phyloP scores from a whole-genome alignment of 2,329 filamentous ascomycete genomes.

The Talaromyces piceae region DNA sequence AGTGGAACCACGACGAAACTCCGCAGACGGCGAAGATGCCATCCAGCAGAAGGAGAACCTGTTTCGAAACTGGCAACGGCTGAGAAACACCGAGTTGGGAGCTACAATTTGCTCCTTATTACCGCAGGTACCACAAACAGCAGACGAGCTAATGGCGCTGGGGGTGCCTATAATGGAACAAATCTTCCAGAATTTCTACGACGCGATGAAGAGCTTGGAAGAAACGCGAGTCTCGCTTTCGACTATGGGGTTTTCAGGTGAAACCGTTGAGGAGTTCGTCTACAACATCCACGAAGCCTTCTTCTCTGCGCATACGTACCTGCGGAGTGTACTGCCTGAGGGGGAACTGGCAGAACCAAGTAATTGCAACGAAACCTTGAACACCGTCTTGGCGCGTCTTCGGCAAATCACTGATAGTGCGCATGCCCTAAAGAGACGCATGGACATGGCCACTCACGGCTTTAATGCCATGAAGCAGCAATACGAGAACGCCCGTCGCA shows the following conservation, averaged over 20 bases:
- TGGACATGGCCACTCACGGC: slow-evolving; percentile 26
- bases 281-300: slow-evolving; percentile 32
- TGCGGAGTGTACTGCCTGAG: slow-evolving; percentile 38
- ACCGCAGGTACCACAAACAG: background rate
- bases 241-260: slow-evolving; percentile 32
- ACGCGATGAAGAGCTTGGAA: slow-evolving; percentile 30
- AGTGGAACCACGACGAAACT: slow-evolving; percentile 23
- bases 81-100: background rate
- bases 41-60: slow-evolving; percentile 33
- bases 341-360: slow-evolving; percentile 34
- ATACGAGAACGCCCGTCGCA: slow-evolving; percentile 27
- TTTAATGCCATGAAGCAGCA: slow-evolving; percentile 22
- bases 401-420: slow-evolving; percentile 26
- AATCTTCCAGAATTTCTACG: slow-evolving; percentile 30
- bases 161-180: slow-evolving; percentile 29
- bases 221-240: slow-evolving; percentile 29
- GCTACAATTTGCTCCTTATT: background rate
- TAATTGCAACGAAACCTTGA: slow-evolving; percentile 33
- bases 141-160: slow-evolving; percentile 31
- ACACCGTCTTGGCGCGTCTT: slow-evolving; percentile 33
- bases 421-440: slow-evolving; percentile 26
- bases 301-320: slow-evolving; percentile 35
- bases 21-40: slow-evolving; percentile 31
- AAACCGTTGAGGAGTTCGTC: slow-evolving; percentile 25
- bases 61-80: slow-evolving; percentile 33